Base-by-base conservation (phyloP, 2,329 filamentous ascomycete species). In the Zopfia rhizophila region DNA sequence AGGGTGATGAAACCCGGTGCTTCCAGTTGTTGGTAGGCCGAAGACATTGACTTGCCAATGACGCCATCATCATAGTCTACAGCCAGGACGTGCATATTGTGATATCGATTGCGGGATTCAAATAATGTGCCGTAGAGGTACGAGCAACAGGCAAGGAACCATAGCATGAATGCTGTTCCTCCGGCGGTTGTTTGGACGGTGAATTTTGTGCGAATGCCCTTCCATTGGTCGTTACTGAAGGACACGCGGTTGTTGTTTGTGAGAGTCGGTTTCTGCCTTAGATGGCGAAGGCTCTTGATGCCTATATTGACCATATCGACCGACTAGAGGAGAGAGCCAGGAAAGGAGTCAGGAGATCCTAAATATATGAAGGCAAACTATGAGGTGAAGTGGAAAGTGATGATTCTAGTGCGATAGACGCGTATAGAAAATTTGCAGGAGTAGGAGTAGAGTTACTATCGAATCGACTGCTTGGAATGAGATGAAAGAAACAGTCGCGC, bases 31-130 rank as follows among this genome's bases (percentile, higher is more conserved):
- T 48, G 18, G 44, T 65, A 66, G 28, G 62, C 63, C 7, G 41
- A 46, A 3, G 51, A 22, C 51, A 65, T 35, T 11, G 61, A 41
- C 24, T 53, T 17, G 10, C 59, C 59, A 22, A 65, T 44, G 5
- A 51, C 48, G 13, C 60, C 60, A 7, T 51, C 51, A 38, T 68
- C 66, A 22, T 66, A 68, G 45, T 69, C 58, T 8, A 68, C 61
- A 12, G 55, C 58, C 2, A 68, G 56, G 19, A 68, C 33, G 7
- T 62, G 48, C 18, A 69, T 36, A 18, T 59, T 57, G 16, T 63
- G 43, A 24, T 53, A 38, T 38, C 54, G 45, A 16, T 32, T 13
- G 7, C 41, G 33, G 16, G 53, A 55, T 21, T 48, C 44, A 38
- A 48, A 63, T 2, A 65, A 24, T 2, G 61, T 51, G 19, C 63